Evolutionary conservation across 306 rosid species (phyloP).

Genomic region (Gillenia trifoliata): DNA sequence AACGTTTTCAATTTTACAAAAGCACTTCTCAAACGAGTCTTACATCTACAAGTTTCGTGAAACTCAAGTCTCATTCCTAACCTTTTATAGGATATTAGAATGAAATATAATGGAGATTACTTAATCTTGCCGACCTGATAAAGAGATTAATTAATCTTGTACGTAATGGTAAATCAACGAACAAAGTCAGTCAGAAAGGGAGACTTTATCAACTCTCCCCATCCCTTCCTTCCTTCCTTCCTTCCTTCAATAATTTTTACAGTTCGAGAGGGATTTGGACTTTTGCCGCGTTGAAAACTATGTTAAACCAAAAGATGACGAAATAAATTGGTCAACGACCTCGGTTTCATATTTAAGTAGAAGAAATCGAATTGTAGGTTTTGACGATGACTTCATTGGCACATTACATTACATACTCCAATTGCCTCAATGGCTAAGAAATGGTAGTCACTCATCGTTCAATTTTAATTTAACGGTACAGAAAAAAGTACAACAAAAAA

Average conservation of each 20-base stretch:
- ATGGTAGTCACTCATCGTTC: no score
- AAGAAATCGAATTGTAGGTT: constrained; percentile 18
- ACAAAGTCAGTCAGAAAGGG: constrained; percentile 10
- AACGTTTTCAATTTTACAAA: no score
- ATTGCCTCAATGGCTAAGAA: no score
- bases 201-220: constrained; percentile 1
- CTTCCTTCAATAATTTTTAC: not conserved
- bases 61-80: not conserved
- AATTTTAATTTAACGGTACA: no score
- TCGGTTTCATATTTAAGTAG: not conserved
- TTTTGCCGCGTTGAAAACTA: not conserved
- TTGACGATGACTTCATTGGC: not conserved
- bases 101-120: not conserved
- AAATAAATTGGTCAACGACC: constrained; percentile 20
- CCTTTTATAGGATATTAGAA: not conserved
- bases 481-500: no score
- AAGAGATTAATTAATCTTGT: not conserved
- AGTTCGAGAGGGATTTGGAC: not conserved
- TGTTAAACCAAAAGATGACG: not conserved
- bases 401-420: constrained; percentile 12
- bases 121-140: not conserved
- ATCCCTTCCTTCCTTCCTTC: not conserved
- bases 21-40: no score
- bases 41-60: no score
- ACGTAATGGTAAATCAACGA: not conserved